Evolutionary conservation across 768 basidiomycete genomes (phyloP), one percentile per base, ranked within the genome.

Genomic region (Chlorophyllum brunneum): DNA sequence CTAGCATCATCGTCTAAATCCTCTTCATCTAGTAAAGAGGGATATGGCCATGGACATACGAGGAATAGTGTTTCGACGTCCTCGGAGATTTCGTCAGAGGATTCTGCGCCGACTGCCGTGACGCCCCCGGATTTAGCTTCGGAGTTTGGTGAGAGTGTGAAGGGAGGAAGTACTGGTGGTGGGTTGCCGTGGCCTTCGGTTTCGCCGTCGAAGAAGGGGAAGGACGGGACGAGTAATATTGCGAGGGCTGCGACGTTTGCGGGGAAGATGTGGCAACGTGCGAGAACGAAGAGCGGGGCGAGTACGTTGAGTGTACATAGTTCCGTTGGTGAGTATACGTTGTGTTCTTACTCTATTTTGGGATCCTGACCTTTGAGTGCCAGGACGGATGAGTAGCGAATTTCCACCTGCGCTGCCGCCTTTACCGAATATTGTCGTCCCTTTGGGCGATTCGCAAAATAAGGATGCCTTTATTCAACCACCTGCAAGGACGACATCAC

Each of bases 11-110:
- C n/a, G n/a, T 52, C 77, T 3, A 69, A 71, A 7, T 64, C 71
- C 18, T 58, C 73, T 51, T 63, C 61, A 62, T 15, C 58, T 11
- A 50, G 48, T 50, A 7, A 56, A 71, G 1, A 74, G 77, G 18
- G 62, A 3, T 10, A 42, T 13, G 33, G 48, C 5, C 9, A 58
- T 2, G 49, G 54, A 4, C 57, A 59, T 48, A 71, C 77, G 20
- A 76, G 87, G 13, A 68, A 80, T 30, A 89, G 86, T 60, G 69
- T 79, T 47, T 85, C 83, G 22, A 67, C 70, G 18, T 79, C 77
- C 1, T 83, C 82, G 1, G 79, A 81, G 57, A 65, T 83, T 49
- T 87, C 85, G 0, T 85, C 82, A 5, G 86, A 88, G 56, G 85
- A 87, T 58, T 85, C 83, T 22, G 74, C 82, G 16, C 85, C 85